These are phyloP conservation scores for Dactylellina leptospora DNA, from an alignment of 2,329 filamentous ascomycete species.

Conservation along the genomic window DNA sequence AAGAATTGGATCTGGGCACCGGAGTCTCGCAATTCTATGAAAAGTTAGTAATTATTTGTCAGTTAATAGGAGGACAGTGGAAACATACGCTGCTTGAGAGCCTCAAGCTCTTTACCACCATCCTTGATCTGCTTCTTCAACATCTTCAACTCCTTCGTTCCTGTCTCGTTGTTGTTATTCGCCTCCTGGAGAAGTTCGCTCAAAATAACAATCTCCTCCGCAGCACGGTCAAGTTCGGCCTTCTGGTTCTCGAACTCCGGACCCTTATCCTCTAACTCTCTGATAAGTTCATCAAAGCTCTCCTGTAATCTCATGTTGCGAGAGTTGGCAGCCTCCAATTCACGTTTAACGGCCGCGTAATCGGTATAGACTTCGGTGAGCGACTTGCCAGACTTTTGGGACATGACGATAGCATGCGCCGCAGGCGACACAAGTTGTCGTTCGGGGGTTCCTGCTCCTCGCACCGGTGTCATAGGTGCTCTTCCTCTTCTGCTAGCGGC, in stretches of 20 bases:
- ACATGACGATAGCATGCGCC: slow-evolving; percentile 58
- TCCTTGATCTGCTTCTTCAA: slow-evolving; percentile 76
- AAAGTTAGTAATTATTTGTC: slow-evolving; percentile 13
- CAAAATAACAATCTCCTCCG: slow-evolving; percentile 82
- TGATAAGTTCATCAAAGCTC: slow-evolving; percentile 84
- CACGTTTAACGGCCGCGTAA: slow-evolving; percentile 69
- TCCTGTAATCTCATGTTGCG: slow-evolving; percentile 77
- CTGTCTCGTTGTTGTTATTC: slow-evolving; percentile 39
- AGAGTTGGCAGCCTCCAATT: slow-evolving; percentile 77
- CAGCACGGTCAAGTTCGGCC: slow-evolving; percentile 79
- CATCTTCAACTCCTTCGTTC: slow-evolving; percentile 76
- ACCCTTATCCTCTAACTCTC: slow-evolving; percentile 81
- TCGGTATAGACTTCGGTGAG: slow-evolving; percentile 72
- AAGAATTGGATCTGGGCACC: slow-evolving; percentile 90
- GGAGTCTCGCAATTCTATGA: slow-evolving; percentile 77
- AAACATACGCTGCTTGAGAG: slow-evolving; percentile 73
- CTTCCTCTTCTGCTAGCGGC: slow-evolving; percentile 64
- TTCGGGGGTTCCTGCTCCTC: slow-evolving; percentile 66
- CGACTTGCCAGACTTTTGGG: slow-evolving; percentile 57
- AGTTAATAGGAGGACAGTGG: background rate
- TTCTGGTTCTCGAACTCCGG: slow-evolving; percentile 89
- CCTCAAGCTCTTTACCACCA: slow-evolving; percentile 72
- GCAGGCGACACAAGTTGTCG: slow-evolving; percentile 66
- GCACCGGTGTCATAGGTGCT: slow-evolving; percentile 65
- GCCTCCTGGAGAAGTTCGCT: slow-evolving; percentile 78